Conservation (phyloP, 1,139 yeast genomes). For the Pichia sp. region DNA sequence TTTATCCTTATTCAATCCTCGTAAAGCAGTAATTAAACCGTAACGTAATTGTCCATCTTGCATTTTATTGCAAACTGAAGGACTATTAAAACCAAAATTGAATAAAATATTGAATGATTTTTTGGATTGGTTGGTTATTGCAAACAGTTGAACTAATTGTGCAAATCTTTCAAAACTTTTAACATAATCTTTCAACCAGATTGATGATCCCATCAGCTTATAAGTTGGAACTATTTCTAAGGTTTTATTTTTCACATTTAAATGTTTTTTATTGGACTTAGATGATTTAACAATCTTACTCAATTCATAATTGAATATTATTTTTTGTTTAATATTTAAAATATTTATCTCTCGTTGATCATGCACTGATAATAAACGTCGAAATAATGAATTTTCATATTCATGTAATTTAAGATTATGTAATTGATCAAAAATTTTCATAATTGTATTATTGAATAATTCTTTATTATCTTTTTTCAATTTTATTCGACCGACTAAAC, state of each 20-base stretch:
- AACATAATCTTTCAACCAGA: slow-evolving; percentile 13
- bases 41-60: slow-evolving; percentile 7
- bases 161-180: slow-evolving; percentile 13
- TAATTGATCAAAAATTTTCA: slow-evolving; percentile 12
- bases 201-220: slow-evolving; percentile 6
- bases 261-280: neutral
- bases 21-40: slow-evolving; percentile 2
- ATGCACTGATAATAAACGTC: slow-evolving; percentile 7
- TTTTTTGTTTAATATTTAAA: slow-evolving; percentile 5
- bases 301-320: slow-evolving; percentile 4
- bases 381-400: slow-evolving; percentile 6
- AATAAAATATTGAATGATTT: slow-evolving; percentile 4
- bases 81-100: slow-evolving; percentile 2
- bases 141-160: slow-evolving; percentile 15
- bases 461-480: neutral
- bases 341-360: slow-evolving; percentile 1
- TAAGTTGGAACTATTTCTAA: slow-evolving; percentile 1
- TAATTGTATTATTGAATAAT: slow-evolving; percentile 3
- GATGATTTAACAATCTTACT: neutral
- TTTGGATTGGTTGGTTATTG: slow-evolving; percentile 6
- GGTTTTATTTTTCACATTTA: neutral
- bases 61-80: slow-evolving; percentile 2
- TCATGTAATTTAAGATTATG: slow-evolving; percentile 7
- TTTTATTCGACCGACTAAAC: neutral
- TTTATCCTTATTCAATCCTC: slow-evolving; percentile 2